These are phyloP conservation scores for Eucalyptus fibrosa DNA, from an alignment of 345 rosid genomes.

Conservation along the genomic window DNA sequence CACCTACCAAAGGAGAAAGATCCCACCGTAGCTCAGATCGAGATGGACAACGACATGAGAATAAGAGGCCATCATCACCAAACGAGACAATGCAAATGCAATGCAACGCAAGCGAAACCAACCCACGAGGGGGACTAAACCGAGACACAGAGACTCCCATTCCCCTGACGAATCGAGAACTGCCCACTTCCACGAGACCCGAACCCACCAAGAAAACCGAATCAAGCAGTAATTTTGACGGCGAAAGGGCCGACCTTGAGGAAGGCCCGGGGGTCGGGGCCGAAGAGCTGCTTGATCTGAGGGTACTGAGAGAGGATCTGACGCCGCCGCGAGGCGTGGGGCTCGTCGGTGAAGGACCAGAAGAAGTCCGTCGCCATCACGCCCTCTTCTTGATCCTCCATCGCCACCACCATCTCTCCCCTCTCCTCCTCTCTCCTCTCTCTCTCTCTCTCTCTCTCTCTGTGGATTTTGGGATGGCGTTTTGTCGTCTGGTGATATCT, in stretches of 20 bases:
- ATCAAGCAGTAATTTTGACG: neutral
- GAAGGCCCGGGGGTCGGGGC: constrained; percentile 77
- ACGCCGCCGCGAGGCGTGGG: constrained; percentile 65
- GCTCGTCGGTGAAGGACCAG: constrained; percentile 93
- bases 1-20: neutral
- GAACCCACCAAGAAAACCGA: neutral
- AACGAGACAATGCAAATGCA: neutral
- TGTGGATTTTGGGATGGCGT: neutral
- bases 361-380: constrained; percentile 77
- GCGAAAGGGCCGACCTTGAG: constrained; percentile 24
- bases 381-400: constrained; percentile 15
- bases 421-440: neutral
- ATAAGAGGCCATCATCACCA: neutral
- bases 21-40: neutral
- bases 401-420: neutral
- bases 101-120: neutral
- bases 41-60: neutral
- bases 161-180: neutral
- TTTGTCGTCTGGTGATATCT: neutral
- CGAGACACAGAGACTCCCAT: neutral
- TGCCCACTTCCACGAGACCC: neutral
- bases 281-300: constrained; percentile 71
- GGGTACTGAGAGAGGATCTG: constrained; percentile 88
- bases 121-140: neutral
- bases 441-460: neutral